These are phyloP conservation scores for Hirsutella rhossiliensis DNA, from an alignment of 2,329 filamentous ascomycete genomes.

Conservation along the genomic window DNA sequence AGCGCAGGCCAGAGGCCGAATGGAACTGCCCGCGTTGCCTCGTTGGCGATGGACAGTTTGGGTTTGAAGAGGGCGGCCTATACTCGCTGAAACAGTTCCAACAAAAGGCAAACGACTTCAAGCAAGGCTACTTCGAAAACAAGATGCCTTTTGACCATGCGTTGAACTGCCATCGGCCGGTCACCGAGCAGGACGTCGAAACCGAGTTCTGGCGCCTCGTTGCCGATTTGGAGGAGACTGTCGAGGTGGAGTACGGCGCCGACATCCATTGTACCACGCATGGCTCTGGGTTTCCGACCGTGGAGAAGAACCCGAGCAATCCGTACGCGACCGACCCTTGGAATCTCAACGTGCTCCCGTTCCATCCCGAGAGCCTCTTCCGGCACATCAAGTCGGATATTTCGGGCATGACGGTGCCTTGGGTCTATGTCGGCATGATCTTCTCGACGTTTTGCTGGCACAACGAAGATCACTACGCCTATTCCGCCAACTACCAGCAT, in stretches of 20 bases:
- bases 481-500: slow-evolving; percentile 96
- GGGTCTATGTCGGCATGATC: slow-evolving; percentile 98
- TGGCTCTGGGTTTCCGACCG: slow-evolving; percentile 89
- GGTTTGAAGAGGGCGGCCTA: slow-evolving; percentile 90
- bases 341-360: slow-evolving; percentile 89
- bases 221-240: slow-evolving; percentile 84
- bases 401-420: slow-evolving; percentile 97
- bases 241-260: slow-evolving; percentile 95
- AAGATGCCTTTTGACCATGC: slow-evolving; percentile 83
- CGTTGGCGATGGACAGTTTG: slow-evolving; percentile 92
- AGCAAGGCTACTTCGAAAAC: slow-evolving; percentile 82
- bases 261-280: slow-evolving; percentile 98
- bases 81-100: slow-evolving; percentile 96
- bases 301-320: slow-evolving; percentile 81
- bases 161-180: slow-evolving; percentile 65
- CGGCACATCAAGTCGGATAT: slow-evolving; percentile 97
- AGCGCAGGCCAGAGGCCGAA: slow-evolving; percentile 66
- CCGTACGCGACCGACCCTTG: slow-evolving; percentile 82
- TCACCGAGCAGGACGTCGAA: slow-evolving; percentile 92
- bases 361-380: slow-evolving; percentile 86
- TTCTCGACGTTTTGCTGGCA: slow-evolving; percentile 99
- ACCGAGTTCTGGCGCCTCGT: slow-evolving; percentile 94
- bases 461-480: slow-evolving; percentile 95
- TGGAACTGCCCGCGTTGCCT: slow-evolving; percentile 96
- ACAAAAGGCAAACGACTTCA: slow-evolving; percentile 90